Percentiles rank a stretch among this genome's conserved stretches.
Evolutionary conservation across 2,329 filamentous ascomycete genomes (phyloP).

Genomic region (Fusarium sp.): DNA sequence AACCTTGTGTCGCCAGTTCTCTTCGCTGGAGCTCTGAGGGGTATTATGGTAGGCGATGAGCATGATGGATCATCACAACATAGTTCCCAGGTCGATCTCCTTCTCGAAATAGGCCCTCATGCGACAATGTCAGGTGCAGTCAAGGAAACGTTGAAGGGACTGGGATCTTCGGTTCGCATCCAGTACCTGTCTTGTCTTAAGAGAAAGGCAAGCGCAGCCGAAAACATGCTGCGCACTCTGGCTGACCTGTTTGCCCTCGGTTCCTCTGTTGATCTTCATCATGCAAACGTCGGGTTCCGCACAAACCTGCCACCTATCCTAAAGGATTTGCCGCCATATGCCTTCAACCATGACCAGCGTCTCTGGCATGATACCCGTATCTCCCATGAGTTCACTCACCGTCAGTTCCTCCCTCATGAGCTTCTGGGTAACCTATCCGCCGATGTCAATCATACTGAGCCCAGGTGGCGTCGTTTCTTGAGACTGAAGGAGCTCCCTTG

Average conservation of each 20-base stretch:
- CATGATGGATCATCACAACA: conserved; percentile 1
- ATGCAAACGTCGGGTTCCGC: conserved; percentile 1
- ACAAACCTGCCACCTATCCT: background rate
- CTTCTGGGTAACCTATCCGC: background rate
- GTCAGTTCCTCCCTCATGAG: conserved; percentile 2
- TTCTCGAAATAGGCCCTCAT: conserved; percentile 4
- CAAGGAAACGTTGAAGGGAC: background rate
- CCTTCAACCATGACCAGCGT: conserved; percentile 54
- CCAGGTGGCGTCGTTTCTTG: conserved; percentile 5
- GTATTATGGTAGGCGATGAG: conserved; percentile 22
- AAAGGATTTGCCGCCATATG: conserved; percentile 54
- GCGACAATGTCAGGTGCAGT: background rate
- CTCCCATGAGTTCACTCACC: background rate
- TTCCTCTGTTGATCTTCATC: background rate
- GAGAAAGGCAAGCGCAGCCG: background rate
- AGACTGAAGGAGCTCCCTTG: conserved; percentile 7
- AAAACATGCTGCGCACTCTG: background rate
- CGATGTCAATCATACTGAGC: background rate
- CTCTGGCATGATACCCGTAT: conserved; percentile 3
- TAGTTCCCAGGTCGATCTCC: background rate
- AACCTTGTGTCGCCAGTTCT: conserved; percentile 36
- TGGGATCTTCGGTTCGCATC: background rate
- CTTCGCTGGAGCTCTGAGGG: conserved; percentile 7
- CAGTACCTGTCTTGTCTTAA: background rate
- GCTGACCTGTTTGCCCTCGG: background rate